Evolutionary conservation across 768 basidiomycete genomes (phyloP), one percentile per base, ranked within the genome.

Genomic region (Boletus vermiculosoides): DNA sequence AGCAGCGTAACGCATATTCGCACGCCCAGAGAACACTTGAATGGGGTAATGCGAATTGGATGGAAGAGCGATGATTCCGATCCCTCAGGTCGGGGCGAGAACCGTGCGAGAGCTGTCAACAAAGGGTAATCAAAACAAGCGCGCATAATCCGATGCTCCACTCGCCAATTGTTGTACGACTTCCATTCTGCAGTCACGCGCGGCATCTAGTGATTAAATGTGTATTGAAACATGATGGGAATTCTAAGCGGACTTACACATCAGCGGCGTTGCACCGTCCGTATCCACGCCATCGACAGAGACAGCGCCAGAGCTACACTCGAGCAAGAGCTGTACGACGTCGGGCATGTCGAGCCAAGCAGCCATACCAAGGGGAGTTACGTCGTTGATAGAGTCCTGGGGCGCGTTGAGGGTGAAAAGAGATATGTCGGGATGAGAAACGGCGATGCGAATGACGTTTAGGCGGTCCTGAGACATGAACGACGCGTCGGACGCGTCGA

Each of bases 181-280:
- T 52, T 85, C 79, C 41, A 85, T 67, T 62, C 79, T 81, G 45
- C 86, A 83, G 70, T 92, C 90, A 55, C 90, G 84, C 45, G 87
- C 82, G 31, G 90, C 88, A 72, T 92, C 90, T 92, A 67, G n/a
- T 9, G 16, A 15, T 48, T 52, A 37, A 59, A 36, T 9, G 22
- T 13, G 39, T 18, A 23, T 18, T 8, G 22, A 41, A 46, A 45
- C 37, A 55, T 50, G 20, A 52, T 60, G 47, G 33, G 53, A 54
- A 11, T 49, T 11, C 36, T 10, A 1, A 51, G 54, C 47, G 30
- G 25, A 77, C 86, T 74, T 77, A 92, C 90, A 92, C 90, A 92
- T 92, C 57, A 92, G 76, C 7, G 90, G 83, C 28, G 90, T 92
- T 23, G 87, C 89, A 8, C 88, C 87, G 64, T 87, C 83, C 23